Evolutionary conservation across 2,329 filamentous ascomycete genomes (phyloP).

Genomic region (Penicillium digitatum): DNA sequence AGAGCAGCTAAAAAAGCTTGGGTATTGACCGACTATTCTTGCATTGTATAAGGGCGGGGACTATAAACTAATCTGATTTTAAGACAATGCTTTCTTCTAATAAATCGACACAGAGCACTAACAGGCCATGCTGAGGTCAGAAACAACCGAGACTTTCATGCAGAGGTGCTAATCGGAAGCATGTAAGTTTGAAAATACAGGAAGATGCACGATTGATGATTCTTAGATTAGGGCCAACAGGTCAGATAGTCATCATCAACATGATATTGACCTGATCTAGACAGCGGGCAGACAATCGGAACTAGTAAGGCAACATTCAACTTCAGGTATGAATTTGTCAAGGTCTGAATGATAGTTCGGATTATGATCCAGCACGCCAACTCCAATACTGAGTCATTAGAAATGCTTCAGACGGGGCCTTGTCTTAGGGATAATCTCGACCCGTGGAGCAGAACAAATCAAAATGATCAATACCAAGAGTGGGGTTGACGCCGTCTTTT

Average conservation of each 20-base stretch:
- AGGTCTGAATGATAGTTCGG: not conserved
- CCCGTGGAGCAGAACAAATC: not conserved
- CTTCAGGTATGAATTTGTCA: not conserved
- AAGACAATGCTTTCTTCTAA: not conserved
- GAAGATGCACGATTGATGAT: not conserved
- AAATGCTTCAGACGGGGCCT: not conserved
- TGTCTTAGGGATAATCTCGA: not conserved
- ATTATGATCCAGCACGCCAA: not conserved
- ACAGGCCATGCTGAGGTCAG: too few species aligned
- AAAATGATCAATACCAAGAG: not conserved
- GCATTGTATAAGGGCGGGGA: not conserved
- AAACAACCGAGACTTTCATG: not conserved
- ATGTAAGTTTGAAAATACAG: too few species aligned
- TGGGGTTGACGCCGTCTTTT: not conserved
- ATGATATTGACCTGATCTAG: not conserved
- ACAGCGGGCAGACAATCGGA: not conserved
- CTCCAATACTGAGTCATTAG: not conserved
- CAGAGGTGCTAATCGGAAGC: not conserved
- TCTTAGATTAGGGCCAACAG: not conserved
- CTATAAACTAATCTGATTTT: not conserved
- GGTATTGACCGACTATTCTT: too few species aligned
- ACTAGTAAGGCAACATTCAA: not conserved
- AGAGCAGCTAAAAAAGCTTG: too few species aligned
- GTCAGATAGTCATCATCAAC: not conserved
- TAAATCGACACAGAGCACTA: not conserved